These are phyloP conservation scores for Phalaenopsis aphrodite DNA, from an alignment of 106 monocot genomes.

Conservation along the genomic window DNA sequence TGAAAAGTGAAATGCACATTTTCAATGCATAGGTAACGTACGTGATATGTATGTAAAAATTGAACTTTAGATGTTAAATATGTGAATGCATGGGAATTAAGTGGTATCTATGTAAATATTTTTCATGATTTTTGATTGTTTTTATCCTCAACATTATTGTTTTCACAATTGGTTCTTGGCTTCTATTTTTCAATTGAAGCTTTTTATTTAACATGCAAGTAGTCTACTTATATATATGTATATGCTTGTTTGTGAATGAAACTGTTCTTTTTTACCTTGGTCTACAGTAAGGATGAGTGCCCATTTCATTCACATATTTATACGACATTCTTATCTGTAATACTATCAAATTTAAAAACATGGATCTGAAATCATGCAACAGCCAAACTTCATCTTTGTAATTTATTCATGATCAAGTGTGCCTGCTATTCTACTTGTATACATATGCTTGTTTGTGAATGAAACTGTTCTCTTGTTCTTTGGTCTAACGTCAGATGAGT, in stretches of 20 bases:
- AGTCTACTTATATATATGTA: background rate
- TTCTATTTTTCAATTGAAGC: background rate
- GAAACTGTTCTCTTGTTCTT: no score
- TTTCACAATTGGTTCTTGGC: background rate
- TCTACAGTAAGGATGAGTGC: background rate
- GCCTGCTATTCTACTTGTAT: background rate
- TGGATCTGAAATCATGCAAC: background rate
- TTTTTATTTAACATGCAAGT: background rate
- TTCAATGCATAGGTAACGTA: no score
- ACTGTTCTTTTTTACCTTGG: no score
- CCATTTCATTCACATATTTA: background rate
- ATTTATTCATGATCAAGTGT: background rate
- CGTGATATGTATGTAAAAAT: no score
- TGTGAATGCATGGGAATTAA: no score
- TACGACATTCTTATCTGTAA: background rate
- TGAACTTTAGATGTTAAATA: no score
- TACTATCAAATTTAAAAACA: background rate
- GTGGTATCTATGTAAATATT: no score
- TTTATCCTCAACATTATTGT: background rate
- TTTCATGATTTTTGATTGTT: background rate
- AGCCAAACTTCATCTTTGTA: background rate
- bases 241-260: no score
- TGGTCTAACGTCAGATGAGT: background rate
- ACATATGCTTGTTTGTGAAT: no score
- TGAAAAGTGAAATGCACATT: no score